Percentiles rank a stretch among this genome's conserved stretches.
Evolutionary conservation across 192 early-diverging fungal species (phyloP).

Genomic region (Chytriomyces hyalinus): DNA sequence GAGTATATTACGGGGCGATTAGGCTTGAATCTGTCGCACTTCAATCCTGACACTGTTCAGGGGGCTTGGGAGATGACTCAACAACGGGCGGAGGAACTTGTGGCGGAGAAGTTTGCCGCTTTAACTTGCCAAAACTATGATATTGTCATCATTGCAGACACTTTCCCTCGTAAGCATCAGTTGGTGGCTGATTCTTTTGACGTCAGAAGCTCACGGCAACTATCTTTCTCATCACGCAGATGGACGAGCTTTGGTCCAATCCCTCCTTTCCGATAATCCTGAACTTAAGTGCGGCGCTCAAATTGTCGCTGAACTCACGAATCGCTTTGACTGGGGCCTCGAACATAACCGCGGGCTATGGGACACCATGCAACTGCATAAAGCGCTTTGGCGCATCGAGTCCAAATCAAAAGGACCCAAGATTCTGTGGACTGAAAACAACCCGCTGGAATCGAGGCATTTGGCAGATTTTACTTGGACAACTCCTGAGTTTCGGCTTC

Average conservation of each 20-base stretch:
- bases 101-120: not conserved
- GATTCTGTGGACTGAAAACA: conserved; percentile 28
- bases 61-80: not conserved
- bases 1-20: not conserved
- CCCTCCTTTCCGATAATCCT: not conserved
- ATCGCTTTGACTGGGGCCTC: conserved; percentile 23
- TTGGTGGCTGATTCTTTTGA: not conserved
- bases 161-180: not conserved
- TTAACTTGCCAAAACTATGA: not conserved
- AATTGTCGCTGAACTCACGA: conserved; percentile 30
- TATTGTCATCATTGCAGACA: conserved; percentile 23
- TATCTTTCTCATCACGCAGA: conserved; percentile 6
- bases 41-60: not conserved
- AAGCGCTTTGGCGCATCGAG: not conserved
- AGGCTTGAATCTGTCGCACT: not conserved
- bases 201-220: not conserved
- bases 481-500: conserved; percentile 3
- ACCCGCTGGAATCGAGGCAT: conserved; percentile 22
- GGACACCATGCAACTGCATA: not conserved
- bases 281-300: not conserved
- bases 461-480: conserved; percentile 20
- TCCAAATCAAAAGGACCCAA: not conserved
- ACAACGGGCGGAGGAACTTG: not conserved
- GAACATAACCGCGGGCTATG: not conserved
- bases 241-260: not conserved